Percentiles rank a stretch among this genome's conserved stretches.
These are phyloP conservation scores for Debaryomyces sp. DNA, from an alignment of 1,139 yeast species.

Conservation along the genomic window DNA sequence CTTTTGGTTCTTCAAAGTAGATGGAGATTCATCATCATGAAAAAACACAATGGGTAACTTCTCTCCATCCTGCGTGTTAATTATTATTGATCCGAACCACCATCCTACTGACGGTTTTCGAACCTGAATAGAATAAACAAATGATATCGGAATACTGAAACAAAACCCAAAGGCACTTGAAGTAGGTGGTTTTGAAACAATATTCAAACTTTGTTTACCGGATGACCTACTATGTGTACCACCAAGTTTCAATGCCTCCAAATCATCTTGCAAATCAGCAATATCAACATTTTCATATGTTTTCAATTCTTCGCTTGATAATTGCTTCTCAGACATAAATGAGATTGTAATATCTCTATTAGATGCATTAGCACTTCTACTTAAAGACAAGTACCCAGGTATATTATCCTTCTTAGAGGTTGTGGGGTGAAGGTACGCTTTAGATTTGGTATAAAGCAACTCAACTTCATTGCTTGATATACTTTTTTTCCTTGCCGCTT, in stretches of 20 bases:
- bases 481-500: not conserved
- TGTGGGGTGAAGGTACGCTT: slow-evolving; percentile 83
- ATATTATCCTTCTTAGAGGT: slow-evolving; percentile 73
- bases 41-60: slow-evolving; percentile 82
- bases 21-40: slow-evolving; percentile 85
- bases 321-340: slow-evolving; percentile 73
- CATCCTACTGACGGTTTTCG: slow-evolving; percentile 83
- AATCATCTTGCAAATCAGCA: slow-evolving; percentile 29
- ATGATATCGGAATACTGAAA: slow-evolving; percentile 61
- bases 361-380: slow-evolving; percentile 54
- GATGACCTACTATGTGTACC: slow-evolving; percentile 18
- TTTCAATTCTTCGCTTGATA: slow-evolving; percentile 48
- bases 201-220: slow-evolving; percentile 16
- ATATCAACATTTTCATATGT: slow-evolving; percentile 58
- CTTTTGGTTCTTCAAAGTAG: slow-evolving; percentile 65
- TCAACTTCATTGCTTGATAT: slow-evolving; percentile 32
- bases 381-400: slow-evolving; percentile 71
- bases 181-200: slow-evolving; percentile 54
- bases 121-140: slow-evolving; percentile 76
- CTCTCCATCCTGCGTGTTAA: slow-evolving; percentile 72
- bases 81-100: slow-evolving; percentile 88
- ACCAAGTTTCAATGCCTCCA: slow-evolving; percentile 19
- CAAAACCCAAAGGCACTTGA: slow-evolving; percentile 64
- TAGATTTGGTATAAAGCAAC: slow-evolving; percentile 59
- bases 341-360: slow-evolving; percentile 65